Base-by-base conservation (phyloP, 1,284 basidiomycete species). In the Ceratobasidium sp. region DNA sequence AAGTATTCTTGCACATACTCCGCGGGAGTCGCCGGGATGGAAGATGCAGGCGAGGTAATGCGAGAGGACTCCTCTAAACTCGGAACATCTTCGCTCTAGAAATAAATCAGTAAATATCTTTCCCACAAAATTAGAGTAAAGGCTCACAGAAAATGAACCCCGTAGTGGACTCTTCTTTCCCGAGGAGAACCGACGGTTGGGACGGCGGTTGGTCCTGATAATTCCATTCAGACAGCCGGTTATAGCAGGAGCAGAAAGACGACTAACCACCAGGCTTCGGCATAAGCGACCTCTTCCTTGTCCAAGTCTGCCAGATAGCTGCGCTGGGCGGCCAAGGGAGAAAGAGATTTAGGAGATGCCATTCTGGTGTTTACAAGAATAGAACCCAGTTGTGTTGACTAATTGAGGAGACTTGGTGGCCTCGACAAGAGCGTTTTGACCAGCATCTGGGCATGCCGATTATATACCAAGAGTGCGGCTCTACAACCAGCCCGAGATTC, bases 321-420 rank as follows among this genome's bases (percentile, higher is more conserved):
- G 24, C 53, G 66, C 54, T 56, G 66, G n/a, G 53, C 54, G 29
- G 66, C 29, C 53, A 71, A n/a, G 34, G 66, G 54, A 39, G 66
- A 71, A 41, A 46, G 34, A 19, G 66, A 22, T n/a, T 29, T 53
- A 11, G 66, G 54, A 27, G 54, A 43, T 43, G 66, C 24, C 66
- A 71, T 71, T 71, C 54, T 48, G 53, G 14, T 71, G 14, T 37
- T 43, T 11, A 19, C 37, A 13, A 31, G 54, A 56, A 53, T 41
- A 58, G 37, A 53, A 39, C 34, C 31, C 37, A 34, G 29, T 3
- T 56, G 51, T 31, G 64, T 53, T 71, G 66, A 71, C 66, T 71
- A 59, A 46, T 59, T 71, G 66, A 43, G 54, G 66, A 71, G 66
- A 71, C 54, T 71, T 37, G 54, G 66, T 59, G 66, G 66, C 24